These are phyloP conservation scores for Fraxinus platypoda DNA, from an alignment of 305 asterid species.

Conservation along the genomic window DNA sequence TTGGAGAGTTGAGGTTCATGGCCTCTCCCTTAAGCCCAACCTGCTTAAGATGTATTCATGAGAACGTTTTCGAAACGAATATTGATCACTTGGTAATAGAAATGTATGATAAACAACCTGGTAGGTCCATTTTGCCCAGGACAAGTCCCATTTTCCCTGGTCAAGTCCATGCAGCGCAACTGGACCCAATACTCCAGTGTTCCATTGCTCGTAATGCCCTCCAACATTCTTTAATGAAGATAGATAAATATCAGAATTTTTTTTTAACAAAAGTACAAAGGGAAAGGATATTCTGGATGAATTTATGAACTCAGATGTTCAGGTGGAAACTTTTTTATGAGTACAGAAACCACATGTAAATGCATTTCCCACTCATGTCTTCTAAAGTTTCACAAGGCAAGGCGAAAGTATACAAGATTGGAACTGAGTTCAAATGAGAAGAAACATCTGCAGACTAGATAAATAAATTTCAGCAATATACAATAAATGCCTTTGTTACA, in stretches of 20 bases:
- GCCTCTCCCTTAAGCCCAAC: constrained; percentile 90
- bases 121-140: constrained; percentile 91
- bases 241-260: constrained; percentile 14
- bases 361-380: neutral
- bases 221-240: constrained; percentile 65
- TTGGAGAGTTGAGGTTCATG: constrained; percentile 66
- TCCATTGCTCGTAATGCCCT: constrained; percentile 81
- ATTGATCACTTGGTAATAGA: neutral
- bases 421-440: neutral
- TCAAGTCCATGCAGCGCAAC: constrained; percentile 82
- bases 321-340: neutral
- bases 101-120: constrained; percentile 47
- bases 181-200: constrained; percentile 80
- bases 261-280: neutral
- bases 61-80: constrained; percentile 17
- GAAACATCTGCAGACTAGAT: neutral
- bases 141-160: constrained; percentile 72
- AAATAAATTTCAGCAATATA: neutral
- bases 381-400: neutral
- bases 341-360: neutral
- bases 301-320: neutral
- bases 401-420: neutral
- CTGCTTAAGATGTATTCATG: constrained; percentile 38
- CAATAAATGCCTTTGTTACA: neutral
- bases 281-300: neutral